Evolutionary conservation across 2,329 filamentous ascomycete genomes (phyloP), one percentile per base, ranked within the genome.

Genomic region (Sporothrix luriei): DNA sequence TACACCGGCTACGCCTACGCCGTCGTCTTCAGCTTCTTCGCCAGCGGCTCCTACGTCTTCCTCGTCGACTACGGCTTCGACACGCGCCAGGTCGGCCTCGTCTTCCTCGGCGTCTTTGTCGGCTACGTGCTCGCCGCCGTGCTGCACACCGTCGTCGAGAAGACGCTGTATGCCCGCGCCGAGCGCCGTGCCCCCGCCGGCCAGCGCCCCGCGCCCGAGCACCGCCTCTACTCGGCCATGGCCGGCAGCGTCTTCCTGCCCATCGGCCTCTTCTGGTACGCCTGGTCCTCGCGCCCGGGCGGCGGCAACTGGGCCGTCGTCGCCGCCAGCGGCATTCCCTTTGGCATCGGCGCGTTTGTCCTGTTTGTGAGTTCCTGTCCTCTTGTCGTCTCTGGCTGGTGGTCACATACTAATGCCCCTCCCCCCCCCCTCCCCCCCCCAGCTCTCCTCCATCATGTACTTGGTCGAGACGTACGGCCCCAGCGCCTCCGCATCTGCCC

Each of bases 1-100:
- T 68, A 68, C 66, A 62, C 66, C 19, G 55, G 66, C 26, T 68
- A 68, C 55, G 66, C 54, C n/a, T 68, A 68, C 13, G 66, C 66
- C n/a, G 66, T 68, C 10, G 33, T 68, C 11, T 68, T 68, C 11
- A 68, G 66, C 6, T 68, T 40, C 21, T 68, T 68, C 13, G 66
- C 66, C 19, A 68, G 66, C 29, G 66, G 40, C 26, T 40, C 52
- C 19, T 68, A 68, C 2, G 66, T 68, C 19, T 68, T 51, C 46
- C 5, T n/a, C 4, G 4, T 52, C 14, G 55, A 68, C 55, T 68
- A 68, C 29, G 66, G 29, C 55, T 68, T 68, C n/a, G 13, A 52
- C 46, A 7, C 19, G 13, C 54, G 66, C 16, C 19, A 48, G 7
- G 29, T 68, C 29, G 66, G 66, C 29, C 54, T 68, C 0, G 19